Evolutionary conservation across 2,329 filamentous ascomycete genomes (phyloP), one percentile per base, ranked within the genome.

Genomic region (Sarocladium strictum): DNA sequence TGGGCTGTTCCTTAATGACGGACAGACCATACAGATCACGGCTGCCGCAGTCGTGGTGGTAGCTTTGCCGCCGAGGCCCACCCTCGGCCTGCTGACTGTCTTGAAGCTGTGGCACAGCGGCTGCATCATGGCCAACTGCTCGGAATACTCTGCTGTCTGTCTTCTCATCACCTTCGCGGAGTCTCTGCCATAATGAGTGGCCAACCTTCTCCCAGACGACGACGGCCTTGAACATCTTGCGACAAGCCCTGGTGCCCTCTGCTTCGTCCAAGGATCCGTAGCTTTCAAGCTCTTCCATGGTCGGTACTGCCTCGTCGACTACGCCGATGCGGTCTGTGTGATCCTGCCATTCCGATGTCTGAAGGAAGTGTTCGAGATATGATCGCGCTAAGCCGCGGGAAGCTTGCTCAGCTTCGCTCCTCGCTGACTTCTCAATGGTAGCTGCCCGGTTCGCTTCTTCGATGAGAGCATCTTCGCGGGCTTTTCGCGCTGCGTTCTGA

Each of bases 161-260:
- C 3, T 12, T 23, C 9, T 27, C 27, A 12, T 52, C 49, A 19
- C n/a, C n/a, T n/a, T 52, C 59, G 38, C 56, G 56, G 21, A 66
- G 60, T 19, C 57, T 57, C 59, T 64, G 59, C 69, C 69, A 71
- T 33, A 71, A 62, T 32, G 64, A 62, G 53, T 63, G 66, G 33
- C 69, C 69, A 27, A 71, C 62, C 37, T 70, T 65, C 54, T 71
- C 69, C 69, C 69, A 71, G 33, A 71, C 65, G 37, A 71, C 68
- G 11, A 66, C 65, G 24, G 69, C 69, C 57, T 69, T 71, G 65
- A 71, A 71, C 3, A 71, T 61, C 14, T 65, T 63, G 32, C 69
- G 63, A 57, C 69, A 71, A 37, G 66, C 67, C 35, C 64, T 63
- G 3, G 69, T 71, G 55, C 69, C 69, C 38, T 69, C 64, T 37